Evolutionary conservation across 1,284 basidiomycete species (phyloP), one percentile per base, ranked within the genome.

Genomic region (Polyporus tsugae): DNA sequence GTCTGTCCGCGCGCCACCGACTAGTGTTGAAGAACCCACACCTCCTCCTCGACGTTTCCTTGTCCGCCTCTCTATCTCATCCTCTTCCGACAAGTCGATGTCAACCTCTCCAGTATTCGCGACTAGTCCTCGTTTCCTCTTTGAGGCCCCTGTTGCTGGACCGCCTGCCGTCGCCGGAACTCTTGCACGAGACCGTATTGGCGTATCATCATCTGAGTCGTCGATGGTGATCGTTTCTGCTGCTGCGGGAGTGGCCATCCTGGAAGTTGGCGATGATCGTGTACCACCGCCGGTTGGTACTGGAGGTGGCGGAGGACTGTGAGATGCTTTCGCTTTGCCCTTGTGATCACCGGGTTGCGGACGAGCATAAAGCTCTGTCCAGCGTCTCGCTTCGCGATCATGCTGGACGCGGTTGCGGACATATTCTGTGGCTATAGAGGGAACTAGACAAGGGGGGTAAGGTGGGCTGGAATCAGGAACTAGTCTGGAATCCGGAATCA

Each of bases 401-500:
- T 94, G 91, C 64, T 83, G 82, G 57, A 84, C 81, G 49, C 91
- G 87, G 74, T 90, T 89, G 33, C 87, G 86, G 10, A 83, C 77
- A 72, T 90, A 95, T 76, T 93, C 89, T 0, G 83, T 87, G 13
- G 93, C 92, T 35, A 95, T 93, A 0, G 86, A 84, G 1, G 92
- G 90, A 6, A 94, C 93, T 92, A 70, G 25, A 0, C 10, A 22
- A 25, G 38, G 15, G 15, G 22, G 42, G 13, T 42, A 55, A 25
- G 38, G 22, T 62, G 22, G 57, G 65, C 6, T 6, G 29, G 5
- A 4, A 11, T 29, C 22, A 13, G 39, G 22, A 35, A 22, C 52
- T 22, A 4, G 42, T 36, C 4, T 2, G 19, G 42, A 52, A 29
- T 11, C 19, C 19, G 15, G 2, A 25, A n/a, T 61, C 76, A 68